Conservation (phyloP, 2,329 filamentous ascomycete genomes). For the Falciphora oryzae region DNA sequence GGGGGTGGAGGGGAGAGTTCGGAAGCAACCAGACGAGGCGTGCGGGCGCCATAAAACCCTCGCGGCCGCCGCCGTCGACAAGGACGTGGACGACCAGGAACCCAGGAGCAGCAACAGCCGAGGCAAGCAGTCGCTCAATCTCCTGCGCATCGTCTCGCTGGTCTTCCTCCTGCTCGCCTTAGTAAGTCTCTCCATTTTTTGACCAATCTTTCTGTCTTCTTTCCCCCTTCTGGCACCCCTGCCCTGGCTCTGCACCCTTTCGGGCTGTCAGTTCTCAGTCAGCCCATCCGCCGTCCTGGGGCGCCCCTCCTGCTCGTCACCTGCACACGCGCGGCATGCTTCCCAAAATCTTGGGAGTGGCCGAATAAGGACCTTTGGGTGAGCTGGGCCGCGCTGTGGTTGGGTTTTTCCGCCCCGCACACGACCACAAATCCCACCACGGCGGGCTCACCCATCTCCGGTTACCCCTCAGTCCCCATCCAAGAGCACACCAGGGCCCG, state of each 20-base stretch:
- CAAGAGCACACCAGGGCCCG: background rate
- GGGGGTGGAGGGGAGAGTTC: background rate
- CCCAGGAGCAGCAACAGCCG: background rate
- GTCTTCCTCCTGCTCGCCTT: conserved; percentile 24
- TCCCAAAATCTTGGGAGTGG: conserved; percentile 5
- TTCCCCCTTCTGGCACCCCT: background rate
- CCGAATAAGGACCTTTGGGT: background rate
- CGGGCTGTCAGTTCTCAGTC: background rate
- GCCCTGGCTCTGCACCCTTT: too few species aligned
- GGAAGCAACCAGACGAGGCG: background rate
- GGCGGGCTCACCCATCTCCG: background rate
- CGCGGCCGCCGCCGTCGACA: background rate
- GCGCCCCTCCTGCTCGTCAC: background rate
- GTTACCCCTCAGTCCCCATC: background rate
- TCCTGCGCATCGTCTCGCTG: conserved; percentile 25
- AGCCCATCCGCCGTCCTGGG: background rate
- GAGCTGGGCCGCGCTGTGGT: background rate
- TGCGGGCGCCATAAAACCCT: background rate
- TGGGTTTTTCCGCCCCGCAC: background rate
- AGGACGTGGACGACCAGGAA: conserved; percentile 16
- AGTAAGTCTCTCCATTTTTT: conserved; percentile 21
- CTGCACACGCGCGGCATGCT: conserved; percentile 13
- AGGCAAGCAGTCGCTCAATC: conserved; percentile 14
- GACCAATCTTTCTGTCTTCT: background rate
- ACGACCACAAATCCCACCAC: background rate